phyloP scores from a whole-genome alignment of 345 rosid genomes.

The Lepidium aucheri region DNA sequence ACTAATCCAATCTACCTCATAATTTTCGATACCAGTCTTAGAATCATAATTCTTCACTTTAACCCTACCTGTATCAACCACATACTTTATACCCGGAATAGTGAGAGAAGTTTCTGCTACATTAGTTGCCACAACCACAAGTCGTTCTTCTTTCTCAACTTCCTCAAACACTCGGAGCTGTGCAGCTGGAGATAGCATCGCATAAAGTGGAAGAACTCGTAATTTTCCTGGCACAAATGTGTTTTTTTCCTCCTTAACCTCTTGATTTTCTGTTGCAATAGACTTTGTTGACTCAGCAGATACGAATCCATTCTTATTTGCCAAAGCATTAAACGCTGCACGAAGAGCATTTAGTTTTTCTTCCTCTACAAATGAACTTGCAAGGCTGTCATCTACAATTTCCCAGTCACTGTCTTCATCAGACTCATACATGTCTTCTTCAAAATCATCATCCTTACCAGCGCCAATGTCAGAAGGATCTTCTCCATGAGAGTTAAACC shows the following conservation, averaged over 20 bases:
- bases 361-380: conserved; percentile 20
- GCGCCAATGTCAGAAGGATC: conserved; percentile 33
- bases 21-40: conserved; percentile 67
- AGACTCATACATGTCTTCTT: conserved; percentile 35
- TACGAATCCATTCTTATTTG: conserved; percentile 32
- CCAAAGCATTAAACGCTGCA: conserved; percentile 65
- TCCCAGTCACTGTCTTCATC: conserved; percentile 71
- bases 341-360: conserved; percentile 52
- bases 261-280: conserved; percentile 13
- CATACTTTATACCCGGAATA: conserved; percentile 89
- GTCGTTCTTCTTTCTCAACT: conserved; percentile 70
- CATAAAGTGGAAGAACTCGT: conserved; percentile 79
- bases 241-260: conserved; percentile 18
- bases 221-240: conserved; percentile 25
- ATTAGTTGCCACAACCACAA: conserved; percentile 90
- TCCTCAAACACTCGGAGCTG: conserved; percentile 79
- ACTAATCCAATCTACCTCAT: conserved; percentile 79
- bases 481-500: conserved; percentile 49
- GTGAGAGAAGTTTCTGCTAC: conserved; percentile 96
- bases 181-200: conserved; percentile 80
- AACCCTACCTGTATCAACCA: conserved; percentile 90
- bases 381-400: conserved; percentile 28
- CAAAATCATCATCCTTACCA: conserved; percentile 19
- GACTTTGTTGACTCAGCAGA: conserved; percentile 18
- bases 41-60: conserved; percentile 73